phyloP scores from a whole-genome alignment of 2,329 filamentous ascomycete genomes.

The Orbilia oligospora region DNA sequence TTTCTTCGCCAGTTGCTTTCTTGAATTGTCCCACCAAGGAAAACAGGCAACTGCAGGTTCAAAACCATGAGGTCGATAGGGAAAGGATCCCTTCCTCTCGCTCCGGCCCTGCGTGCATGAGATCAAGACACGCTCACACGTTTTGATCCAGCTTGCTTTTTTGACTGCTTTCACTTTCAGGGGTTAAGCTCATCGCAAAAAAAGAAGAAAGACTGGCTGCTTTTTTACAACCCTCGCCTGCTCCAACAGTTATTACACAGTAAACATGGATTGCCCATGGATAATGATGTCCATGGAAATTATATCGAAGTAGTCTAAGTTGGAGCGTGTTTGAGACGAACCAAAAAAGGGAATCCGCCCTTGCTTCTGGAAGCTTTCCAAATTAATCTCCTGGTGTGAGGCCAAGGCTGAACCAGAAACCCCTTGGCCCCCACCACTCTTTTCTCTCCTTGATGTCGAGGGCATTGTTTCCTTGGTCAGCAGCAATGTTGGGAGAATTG shows the following conservation, averaged over 20 bases:
- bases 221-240: conserved; percentile 35
- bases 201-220: conserved; percentile 17
- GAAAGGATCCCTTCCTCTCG: conserved; percentile 38
- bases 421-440: conserved; percentile 49
- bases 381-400: conserved; percentile 57
- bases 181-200: conserved; percentile 16
- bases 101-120: conserved; percentile 35
- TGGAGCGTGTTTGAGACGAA: conserved; percentile 51
- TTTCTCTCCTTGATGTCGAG: conserved; percentile 30
- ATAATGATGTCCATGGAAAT: conserved; percentile 42
- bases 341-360: conserved; percentile 58
- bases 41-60: conserved; percentile 40
- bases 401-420: conserved; percentile 35
- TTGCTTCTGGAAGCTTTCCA: conserved; percentile 61
- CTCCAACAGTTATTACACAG: conserved; percentile 40
- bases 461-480: conserved; percentile 28
- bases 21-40: conserved; percentile 21
- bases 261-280: conserved; percentile 25
- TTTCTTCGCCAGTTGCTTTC: background rate
- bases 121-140: conserved; percentile 53
- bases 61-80: conserved; percentile 51
- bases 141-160: conserved; percentile 59
- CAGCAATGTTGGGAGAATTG: conserved; percentile 24
- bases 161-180: conserved; percentile 17
- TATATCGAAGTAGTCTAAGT: conserved; percentile 34